Conservation (phyloP, 306 rosid genomes). For the Benincasa hispida region DNA sequence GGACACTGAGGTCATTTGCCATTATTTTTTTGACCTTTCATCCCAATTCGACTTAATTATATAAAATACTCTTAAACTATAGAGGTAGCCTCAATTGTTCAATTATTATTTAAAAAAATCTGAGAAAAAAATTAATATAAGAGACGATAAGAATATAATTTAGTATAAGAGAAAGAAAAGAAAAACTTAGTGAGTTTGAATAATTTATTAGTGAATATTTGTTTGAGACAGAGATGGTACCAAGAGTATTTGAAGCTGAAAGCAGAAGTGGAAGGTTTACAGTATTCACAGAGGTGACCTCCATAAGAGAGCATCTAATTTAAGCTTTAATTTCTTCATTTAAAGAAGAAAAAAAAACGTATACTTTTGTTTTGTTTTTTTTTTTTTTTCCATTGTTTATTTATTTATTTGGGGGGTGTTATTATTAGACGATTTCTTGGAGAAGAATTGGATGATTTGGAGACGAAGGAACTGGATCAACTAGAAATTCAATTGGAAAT, state of each 20-base stretch:
- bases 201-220: not conserved
- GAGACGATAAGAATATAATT: too few species aligned
- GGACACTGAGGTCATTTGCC: slow-evolving; percentile 42
- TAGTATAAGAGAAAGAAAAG: too few species aligned
- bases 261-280: slow-evolving; percentile 48
- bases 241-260: slow-evolving; percentile 64
- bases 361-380: not conserved
- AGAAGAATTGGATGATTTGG: slow-evolving; percentile 52
- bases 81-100: not conserved
- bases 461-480: slow-evolving; percentile 41
- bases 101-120: too few species aligned
- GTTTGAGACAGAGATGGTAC: slow-evolving; percentile 31
- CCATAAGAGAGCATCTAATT: not conserved
- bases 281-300: slow-evolving; percentile 49
- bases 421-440: slow-evolving; percentile 56
- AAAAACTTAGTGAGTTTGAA: not conserved
- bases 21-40: not conserved
- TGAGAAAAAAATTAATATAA: too few species aligned
- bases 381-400: too few species aligned
- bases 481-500: slow-evolving; percentile 51
- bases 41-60: not conserved
- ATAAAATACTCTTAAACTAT: not conserved
- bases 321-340: not conserved
- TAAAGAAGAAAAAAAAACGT: not conserved
- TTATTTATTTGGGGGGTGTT: too few species aligned